Conservation (phyloP, 495 filamentous ascomycete genomes). For the Cairneyella variabilis region DNA sequence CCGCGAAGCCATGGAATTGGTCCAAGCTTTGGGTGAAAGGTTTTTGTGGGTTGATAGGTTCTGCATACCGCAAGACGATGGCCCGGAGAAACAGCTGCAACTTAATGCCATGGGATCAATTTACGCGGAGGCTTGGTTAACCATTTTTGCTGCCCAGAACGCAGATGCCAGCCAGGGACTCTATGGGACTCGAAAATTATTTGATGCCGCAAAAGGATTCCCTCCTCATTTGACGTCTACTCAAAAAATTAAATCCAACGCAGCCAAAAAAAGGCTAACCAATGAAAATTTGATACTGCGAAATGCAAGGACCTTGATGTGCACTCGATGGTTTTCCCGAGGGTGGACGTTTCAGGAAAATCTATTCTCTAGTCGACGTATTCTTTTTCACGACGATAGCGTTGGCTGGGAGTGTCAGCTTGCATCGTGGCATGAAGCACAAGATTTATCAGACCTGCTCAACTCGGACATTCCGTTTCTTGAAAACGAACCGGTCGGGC, state of each 20-base stretch:
- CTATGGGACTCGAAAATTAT: too few species aligned
- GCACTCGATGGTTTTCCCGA: background rate
- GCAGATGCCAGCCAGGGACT: background rate
- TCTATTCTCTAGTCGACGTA: background rate
- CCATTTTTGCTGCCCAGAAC: background rate
- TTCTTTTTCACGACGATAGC: background rate
- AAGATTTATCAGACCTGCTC: too few species aligned
- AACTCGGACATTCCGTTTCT: too few species aligned
- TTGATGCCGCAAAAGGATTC: too few species aligned
- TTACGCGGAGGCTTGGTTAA: background rate
- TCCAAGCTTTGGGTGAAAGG: constrained; percentile 34
- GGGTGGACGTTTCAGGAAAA: background rate
- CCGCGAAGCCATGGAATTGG: background rate
- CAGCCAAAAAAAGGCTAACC: too few species aligned
- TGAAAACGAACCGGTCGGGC: too few species aligned
- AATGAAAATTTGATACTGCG: too few species aligned
- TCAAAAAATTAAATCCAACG: too few species aligned
- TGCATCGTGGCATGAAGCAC: too few species aligned
- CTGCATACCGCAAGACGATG: constrained; percentile 18
- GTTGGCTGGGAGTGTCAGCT: too few species aligned
- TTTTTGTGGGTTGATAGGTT: constrained; percentile 29
- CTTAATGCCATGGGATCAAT: constrained; percentile 4
- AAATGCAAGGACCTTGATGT: too few species aligned
- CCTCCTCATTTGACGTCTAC: too few species aligned
- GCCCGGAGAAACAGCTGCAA: constrained; percentile 21